Percentiles rank a stretch among this genome's conserved stretches.
Evolutionary conservation across 129 eudicot species (phyloP).

Genomic region (Artemisia annua): DNA sequence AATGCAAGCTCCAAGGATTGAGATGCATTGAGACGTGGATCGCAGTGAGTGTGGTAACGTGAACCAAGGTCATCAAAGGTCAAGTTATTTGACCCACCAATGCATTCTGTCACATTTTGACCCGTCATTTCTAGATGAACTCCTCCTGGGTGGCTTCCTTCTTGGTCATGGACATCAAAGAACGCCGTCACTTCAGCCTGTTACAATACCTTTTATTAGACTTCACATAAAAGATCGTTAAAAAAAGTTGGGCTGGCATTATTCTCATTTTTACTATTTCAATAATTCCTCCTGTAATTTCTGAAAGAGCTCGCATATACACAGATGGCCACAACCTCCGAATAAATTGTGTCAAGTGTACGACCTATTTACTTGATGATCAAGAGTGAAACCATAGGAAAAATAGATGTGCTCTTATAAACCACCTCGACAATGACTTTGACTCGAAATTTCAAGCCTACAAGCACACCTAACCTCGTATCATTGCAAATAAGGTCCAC

Average conservation of each 20-base stretch:
- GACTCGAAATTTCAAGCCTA: not conserved
- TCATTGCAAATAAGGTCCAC: not conserved
- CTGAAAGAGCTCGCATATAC: too few relatives aligned
- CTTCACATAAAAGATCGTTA: conserved; percentile 1
- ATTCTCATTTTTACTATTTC: too few relatives aligned
- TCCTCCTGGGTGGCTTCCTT: conserved; percentile 96
- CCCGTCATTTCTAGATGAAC: conserved; percentile 98
- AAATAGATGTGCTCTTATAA: not conserved
- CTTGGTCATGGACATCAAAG: conserved; percentile 97
- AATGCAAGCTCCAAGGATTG: conserved; percentile 92
- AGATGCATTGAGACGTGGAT: conserved; percentile 86
- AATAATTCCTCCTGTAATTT: too few relatives aligned
- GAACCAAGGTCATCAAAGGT: conserved; percentile 93
- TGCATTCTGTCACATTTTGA: conserved; percentile 94
- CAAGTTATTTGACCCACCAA: conserved; percentile 87
- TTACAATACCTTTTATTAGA: conserved; percentile 17
- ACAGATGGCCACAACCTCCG: too few relatives aligned
- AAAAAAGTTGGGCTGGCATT: not conserved
- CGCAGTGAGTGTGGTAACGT: conserved; percentile 97
- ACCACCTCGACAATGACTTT: not conserved
- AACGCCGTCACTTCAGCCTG: conserved; percentile 96
- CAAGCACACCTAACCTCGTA: not conserved
- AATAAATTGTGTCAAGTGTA: not conserved
- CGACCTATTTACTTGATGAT: not conserved
- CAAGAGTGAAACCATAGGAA: not conserved